Percentiles rank a stretch among this genome's conserved stretches.
phyloP scores from a whole-genome alignment of 169 alveolate genomes.

The Plasmodium cynomolgi region DNA sequence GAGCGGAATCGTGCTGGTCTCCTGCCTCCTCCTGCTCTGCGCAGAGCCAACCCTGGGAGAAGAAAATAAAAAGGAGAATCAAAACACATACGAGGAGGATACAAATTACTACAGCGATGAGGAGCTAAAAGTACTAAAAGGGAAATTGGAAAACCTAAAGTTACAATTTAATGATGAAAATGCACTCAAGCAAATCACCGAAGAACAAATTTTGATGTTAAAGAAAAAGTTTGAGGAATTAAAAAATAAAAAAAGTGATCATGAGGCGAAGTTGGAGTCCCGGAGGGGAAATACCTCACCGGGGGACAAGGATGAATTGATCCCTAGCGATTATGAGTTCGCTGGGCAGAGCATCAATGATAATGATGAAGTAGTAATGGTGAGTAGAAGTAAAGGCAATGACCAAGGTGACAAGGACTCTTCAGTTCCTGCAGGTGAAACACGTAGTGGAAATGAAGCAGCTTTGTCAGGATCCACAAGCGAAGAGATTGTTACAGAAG shows the following conservation, averaged over 20 bases:
- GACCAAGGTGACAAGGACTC: background rate
- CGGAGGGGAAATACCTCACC: background rate
- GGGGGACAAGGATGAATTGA: background rate
- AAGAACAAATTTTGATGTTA: background rate
- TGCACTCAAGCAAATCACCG: background rate
- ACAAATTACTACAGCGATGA: background rate
- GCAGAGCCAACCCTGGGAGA: background rate
- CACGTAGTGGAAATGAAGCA: background rate
- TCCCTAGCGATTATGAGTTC: background rate
- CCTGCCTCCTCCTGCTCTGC: background rate
- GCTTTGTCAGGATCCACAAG: background rate
- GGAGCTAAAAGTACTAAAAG: background rate
- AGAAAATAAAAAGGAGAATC: background rate
- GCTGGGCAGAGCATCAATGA: background rate
- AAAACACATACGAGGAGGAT: background rate
- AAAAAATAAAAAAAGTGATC: background rate
- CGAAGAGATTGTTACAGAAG: no score
- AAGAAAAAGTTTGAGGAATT: background rate
- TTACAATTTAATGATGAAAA: background rate
- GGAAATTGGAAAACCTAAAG: background rate
- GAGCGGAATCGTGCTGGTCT: background rate
- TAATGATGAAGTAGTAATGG: background rate
- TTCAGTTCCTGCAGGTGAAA: background rate
- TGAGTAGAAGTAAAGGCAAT: background rate
- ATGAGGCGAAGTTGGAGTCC: background rate